phyloP scores from a whole-genome alignment of 352 stramenopile species.

The Globisporangium canariense region DNA sequence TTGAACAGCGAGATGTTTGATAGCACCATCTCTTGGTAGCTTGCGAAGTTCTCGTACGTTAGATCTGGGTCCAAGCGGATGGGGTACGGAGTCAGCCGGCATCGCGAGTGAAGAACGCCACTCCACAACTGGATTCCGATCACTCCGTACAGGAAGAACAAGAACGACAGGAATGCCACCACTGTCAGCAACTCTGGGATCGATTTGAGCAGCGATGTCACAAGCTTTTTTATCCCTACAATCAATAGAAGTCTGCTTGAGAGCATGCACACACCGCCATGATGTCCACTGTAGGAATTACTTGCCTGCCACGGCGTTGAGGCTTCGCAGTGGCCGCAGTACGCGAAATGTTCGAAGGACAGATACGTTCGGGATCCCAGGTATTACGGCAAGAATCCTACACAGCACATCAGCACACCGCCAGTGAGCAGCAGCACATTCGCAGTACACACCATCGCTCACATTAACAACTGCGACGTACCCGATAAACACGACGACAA shows the following conservation, averaged over 20 bases:
- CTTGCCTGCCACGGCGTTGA: constrained; percentile 59
- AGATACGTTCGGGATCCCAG: constrained; percentile 64
- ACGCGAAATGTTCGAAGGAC: constrained; percentile 60
- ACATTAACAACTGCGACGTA: constrained; percentile 23
- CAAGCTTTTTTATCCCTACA: constrained; percentile 73
- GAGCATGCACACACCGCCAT: neutral
- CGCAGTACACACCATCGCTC: neutral
- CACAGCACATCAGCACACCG: neutral
- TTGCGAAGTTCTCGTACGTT: constrained; percentile 23
- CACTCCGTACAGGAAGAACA: constrained; percentile 86
- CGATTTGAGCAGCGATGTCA: constrained; percentile 68
- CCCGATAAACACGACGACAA: constrained; percentile 85
- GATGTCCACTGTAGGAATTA: neutral
- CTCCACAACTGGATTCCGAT: constrained; percentile 82
- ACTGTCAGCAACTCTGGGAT: constrained; percentile 79
- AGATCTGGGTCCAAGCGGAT: constrained; percentile 42
- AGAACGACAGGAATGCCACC: constrained; percentile 73
- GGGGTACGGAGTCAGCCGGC: constrained; percentile 66
- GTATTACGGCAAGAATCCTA: constrained; percentile 60
- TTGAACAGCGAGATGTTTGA: constrained; percentile 33
- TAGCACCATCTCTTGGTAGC: constrained; percentile 32
- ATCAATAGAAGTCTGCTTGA: neutral
- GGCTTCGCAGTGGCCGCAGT: constrained; percentile 47
- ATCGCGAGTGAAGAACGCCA: constrained; percentile 58
- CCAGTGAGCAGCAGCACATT: neutral